These are phyloP conservation scores for Quercus lobata DNA, from an alignment of 331 rosid species.

Conservation along the genomic window DNA sequence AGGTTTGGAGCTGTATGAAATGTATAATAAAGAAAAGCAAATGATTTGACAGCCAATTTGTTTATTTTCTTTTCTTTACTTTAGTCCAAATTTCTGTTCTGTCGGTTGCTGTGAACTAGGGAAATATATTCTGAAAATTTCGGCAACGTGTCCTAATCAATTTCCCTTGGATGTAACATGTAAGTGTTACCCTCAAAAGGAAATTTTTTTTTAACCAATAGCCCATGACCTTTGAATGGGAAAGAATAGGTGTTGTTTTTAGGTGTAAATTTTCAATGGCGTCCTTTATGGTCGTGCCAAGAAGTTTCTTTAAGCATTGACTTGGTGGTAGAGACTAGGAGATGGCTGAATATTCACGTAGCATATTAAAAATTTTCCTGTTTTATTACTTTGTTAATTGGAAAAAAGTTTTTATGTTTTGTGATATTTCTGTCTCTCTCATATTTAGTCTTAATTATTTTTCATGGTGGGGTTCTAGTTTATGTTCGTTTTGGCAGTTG, in stretches of 20 bases:
- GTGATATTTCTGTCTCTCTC: neutral
- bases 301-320: neutral
- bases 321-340: neutral
- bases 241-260: constrained; percentile 3
- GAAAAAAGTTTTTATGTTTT: neutral
- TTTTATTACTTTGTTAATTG: neutral
- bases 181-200: no score
- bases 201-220: neutral
- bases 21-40: neutral
- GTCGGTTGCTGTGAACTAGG: constrained; percentile 27
- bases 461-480: neutral
- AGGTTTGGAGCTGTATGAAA: neutral
- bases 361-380: neutral
- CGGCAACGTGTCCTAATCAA: constrained; percentile 16
- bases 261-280: neutral
- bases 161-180: constrained; percentile 8
- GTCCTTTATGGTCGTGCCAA: neutral
- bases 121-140: constrained; percentile 9
- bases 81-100: constrained; percentile 10
- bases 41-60: constrained; percentile 15
- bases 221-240: constrained; percentile 6
- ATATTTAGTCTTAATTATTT: neutral
- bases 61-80: neutral
- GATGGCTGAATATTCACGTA: neutral
- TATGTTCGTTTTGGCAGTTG: constrained; percentile 28